Evolutionary conservation across 306 rosid genomes (phyloP).

Genomic region (Oxytropis ochrocephala): DNA sequence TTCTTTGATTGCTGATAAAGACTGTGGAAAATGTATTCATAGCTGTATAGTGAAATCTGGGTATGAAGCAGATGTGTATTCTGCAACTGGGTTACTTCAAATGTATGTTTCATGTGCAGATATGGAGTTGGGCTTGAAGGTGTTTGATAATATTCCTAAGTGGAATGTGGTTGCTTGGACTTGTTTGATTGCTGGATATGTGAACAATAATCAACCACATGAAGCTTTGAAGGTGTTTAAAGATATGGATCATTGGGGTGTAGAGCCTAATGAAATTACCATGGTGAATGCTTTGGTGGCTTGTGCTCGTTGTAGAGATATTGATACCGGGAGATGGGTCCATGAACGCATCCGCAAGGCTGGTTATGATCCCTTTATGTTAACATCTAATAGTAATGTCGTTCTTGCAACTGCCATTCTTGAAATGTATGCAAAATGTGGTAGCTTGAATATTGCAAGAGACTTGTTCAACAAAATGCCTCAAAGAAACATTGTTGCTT

Average conservation of each 20-base stretch:
- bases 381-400: slow-evolving; percentile 24
- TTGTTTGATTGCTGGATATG: slow-evolving; percentile 60
- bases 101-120: slow-evolving; percentile 47
- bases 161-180: slow-evolving; percentile 82
- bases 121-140: slow-evolving; percentile 38
- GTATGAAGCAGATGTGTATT: slow-evolving; percentile 45
- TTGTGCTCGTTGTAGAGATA: slow-evolving; percentile 56
- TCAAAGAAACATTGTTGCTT: slow-evolving; percentile 47
- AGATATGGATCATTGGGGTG: slow-evolving; percentile 41
- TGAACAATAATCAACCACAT: slow-evolving; percentile 24
- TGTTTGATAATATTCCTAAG: slow-evolving; percentile 61
- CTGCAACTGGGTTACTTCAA: slow-evolving; percentile 50
- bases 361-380: slow-evolving; percentile 55
- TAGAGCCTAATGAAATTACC: slow-evolving; percentile 66
- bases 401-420: slow-evolving; percentile 63
- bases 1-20: slow-evolving; percentile 19
- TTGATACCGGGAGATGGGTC: slow-evolving; percentile 48
- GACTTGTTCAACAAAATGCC: slow-evolving; percentile 61
- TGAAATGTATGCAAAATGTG: slow-evolving; percentile 80
- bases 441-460: slow-evolving; percentile 52
- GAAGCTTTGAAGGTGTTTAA: slow-evolving; percentile 43
- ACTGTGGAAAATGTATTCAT: slow-evolving; percentile 54
- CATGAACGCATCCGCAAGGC: slow-evolving; percentile 39
- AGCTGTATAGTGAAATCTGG: slow-evolving; percentile 51
- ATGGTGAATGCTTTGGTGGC: slow-evolving; percentile 68